A percentile compares a stretch with the other conserved stretches of the same genome.
phyloP scores from a whole-genome alignment of 805 yeast genomes.

The Spathaspora girioi region DNA sequence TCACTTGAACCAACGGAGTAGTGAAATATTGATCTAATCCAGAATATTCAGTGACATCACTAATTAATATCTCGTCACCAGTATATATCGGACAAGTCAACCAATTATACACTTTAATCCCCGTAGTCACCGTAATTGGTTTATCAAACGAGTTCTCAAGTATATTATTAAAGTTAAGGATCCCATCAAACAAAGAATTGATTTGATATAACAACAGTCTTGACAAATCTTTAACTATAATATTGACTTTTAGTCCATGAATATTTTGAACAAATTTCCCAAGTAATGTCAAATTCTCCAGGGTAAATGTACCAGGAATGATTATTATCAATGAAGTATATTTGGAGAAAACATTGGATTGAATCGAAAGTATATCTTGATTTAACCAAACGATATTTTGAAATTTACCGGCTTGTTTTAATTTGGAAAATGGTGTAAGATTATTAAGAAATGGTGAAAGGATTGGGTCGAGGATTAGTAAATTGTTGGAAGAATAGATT shows the following conservation, averaged over 20 bases:
- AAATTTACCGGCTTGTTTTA: conserved; percentile 50
- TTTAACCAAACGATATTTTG: conserved; percentile 46
- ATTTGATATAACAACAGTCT: conserved; percentile 30
- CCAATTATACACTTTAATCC: conserved; percentile 47
- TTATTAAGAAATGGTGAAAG: conserved; percentile 50
- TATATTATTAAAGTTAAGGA: conserved; percentile 9
- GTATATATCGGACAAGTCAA: conserved; percentile 36
- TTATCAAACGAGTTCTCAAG: conserved; percentile 1
- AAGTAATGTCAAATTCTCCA: conserved; percentile 15
- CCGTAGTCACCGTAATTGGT: conserved; percentile 26
- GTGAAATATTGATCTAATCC: conserved; percentile 42
- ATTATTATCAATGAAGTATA: conserved; percentile 17
- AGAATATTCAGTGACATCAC: conserved; percentile 34
- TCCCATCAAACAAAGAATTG: conserved; percentile 18
- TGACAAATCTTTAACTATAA: conserved; percentile 36
- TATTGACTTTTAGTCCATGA: conserved; percentile 9
- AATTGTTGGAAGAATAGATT: conserved; percentile 23
- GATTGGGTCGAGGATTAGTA: conserved; percentile 42
- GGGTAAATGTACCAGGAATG: conserved; percentile 5
- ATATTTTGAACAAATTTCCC: conserved; percentile 5
- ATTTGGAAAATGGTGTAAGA: conserved; percentile 51
- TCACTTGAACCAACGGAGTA: conserved; percentile 44
- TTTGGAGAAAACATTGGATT: conserved; percentile 9
- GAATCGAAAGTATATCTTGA: conserved; percentile 10
- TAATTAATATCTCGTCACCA: conserved; percentile 36